Evolutionary conservation across 2,329 filamentous ascomycete species (phyloP).

Genomic region (Rutstroemia sp.): DNA sequence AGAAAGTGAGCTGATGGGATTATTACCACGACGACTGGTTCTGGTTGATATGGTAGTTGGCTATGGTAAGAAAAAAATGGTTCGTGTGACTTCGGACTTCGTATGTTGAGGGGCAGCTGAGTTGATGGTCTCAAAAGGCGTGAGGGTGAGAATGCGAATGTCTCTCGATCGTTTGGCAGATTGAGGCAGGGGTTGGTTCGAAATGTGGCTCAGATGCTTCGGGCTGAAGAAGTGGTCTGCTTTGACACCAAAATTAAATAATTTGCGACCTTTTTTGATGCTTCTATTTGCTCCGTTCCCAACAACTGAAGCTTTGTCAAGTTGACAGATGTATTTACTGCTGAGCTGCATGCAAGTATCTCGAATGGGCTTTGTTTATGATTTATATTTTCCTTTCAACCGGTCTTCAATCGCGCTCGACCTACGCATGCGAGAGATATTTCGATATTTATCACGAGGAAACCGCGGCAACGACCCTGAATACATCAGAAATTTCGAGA

Average conservation of each 20-base stretch:
- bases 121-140: background rate
- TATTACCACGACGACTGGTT: background rate
- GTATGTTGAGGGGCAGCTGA: background rate
- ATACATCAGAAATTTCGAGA: background rate
- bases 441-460: background rate
- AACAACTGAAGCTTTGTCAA: background rate
- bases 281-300: background rate
- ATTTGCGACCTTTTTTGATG: background rate
- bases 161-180: no score
- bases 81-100: constrained; percentile 3
- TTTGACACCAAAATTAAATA: background rate
- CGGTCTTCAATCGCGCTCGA: no score
- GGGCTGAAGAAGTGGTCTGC: background rate
- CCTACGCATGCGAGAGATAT: no score
- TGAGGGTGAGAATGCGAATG: background rate
- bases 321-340: background rate
- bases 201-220: background rate
- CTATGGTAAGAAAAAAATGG: background rate
- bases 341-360: no score
- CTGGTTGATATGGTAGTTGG: background rate
- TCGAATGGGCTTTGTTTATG: background rate
- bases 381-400: no score
- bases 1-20: background rate
- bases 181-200: no score
- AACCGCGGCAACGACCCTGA: background rate